Conservation (phyloP, 2,329 filamentous ascomycete species). For the Pyrenochaeta sp. region DNA sequence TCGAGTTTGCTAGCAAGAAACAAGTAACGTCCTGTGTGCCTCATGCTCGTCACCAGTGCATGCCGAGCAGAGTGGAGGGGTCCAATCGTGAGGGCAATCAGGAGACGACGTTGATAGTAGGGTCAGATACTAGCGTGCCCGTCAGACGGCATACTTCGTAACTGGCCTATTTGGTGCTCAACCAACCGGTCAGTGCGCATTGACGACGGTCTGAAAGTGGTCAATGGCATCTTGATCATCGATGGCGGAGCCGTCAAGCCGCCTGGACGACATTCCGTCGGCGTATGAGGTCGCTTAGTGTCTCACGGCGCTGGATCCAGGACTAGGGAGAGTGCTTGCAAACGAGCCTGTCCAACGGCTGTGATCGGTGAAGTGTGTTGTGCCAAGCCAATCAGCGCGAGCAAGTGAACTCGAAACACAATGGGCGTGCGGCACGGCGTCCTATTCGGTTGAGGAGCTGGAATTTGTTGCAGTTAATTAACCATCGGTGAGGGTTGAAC, state of each 20-base stretch:
- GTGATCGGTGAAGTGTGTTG: neutral
- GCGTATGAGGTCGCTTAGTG: neutral
- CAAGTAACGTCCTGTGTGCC: neutral
- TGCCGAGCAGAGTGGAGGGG: slow-evolving; percentile 8
- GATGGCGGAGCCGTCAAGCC: no score
- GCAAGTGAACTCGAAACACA: neutral
- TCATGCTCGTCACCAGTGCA: slow-evolving; percentile 15
- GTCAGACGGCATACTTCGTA: no score
- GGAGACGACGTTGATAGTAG: slow-evolving; percentile 1
- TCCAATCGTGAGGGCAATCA: slow-evolving; percentile 3
- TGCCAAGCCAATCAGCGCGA: neutral
- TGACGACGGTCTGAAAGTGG: no score
- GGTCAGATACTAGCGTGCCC: slow-evolving; percentile 10
- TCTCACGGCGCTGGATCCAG: neutral
- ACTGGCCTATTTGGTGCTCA: no score
- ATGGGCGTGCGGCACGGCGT: neutral
- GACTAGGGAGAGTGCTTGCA: neutral
- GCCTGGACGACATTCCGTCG: neutral
- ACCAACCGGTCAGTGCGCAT: no score
- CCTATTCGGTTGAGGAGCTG: neutral
- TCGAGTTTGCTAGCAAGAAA: neutral
- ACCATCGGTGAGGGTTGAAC: neutral
- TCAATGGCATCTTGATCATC: no score
- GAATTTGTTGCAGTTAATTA: neutral
- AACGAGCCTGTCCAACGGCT: neutral